Conservation (phyloP, 352 stramenopile genomes). For the Globisporangium apiculatum region DNA sequence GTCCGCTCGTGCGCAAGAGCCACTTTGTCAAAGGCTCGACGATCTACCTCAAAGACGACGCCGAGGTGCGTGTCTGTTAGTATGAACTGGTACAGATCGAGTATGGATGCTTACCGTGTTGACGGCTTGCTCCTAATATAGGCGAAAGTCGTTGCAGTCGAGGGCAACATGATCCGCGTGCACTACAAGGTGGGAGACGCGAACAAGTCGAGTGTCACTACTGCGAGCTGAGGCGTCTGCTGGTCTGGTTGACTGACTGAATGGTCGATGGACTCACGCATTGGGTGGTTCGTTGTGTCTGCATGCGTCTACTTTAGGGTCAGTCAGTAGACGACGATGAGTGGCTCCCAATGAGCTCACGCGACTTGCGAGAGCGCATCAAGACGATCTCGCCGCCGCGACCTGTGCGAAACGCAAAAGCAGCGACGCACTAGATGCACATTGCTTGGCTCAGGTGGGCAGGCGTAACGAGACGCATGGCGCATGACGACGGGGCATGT, state of each 20-base stretch:
- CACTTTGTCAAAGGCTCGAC: constrained; percentile 57
- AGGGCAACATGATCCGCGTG: constrained; percentile 69
- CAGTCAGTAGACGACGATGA: constrained; percentile 62
- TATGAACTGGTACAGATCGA: no score
- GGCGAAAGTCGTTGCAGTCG: constrained; percentile 57
- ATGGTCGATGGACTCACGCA: background rate
- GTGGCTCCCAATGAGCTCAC: constrained; percentile 50
- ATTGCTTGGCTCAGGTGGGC: background rate
- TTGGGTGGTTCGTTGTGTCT: no score
- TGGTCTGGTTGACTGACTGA: background rate
- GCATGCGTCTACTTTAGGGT: constrained; percentile 19
- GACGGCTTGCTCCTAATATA: constrained; percentile 5
- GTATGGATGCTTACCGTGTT: background rate
- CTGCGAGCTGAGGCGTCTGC: background rate
- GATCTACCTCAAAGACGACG: constrained; percentile 59
- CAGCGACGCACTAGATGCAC: constrained; percentile 3
- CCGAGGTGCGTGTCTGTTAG: constrained; percentile 24
- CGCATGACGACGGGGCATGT: no score
- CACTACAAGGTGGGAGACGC: constrained; percentile 58
- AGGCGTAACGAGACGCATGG: no score
- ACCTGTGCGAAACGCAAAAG: constrained; percentile 13
- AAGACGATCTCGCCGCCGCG: constrained; percentile 25
- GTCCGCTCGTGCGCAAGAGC: constrained; percentile 22
- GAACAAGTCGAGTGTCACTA: background rate
- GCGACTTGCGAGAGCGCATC: constrained; percentile 37